phyloP scores from a whole-genome alignment of 768 basidiomycete genomes.

The Leccinum variicolor region DNA sequence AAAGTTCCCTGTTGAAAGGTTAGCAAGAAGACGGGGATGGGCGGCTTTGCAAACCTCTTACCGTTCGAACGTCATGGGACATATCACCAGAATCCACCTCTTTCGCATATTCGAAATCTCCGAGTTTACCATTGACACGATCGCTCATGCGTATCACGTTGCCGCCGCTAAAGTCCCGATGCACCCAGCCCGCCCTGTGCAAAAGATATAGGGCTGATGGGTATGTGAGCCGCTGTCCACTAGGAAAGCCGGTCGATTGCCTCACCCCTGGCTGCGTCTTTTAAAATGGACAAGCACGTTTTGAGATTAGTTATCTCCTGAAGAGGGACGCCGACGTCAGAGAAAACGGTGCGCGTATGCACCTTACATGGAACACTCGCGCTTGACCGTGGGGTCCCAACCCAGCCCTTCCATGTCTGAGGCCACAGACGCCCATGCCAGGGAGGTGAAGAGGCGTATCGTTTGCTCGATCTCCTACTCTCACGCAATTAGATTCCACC shows the following conservation, averaged over 20 bases:
- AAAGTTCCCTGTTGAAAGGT: background rate
- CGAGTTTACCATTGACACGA: constrained; percentile 9
- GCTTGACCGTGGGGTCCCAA: background rate
- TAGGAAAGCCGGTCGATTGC: background rate
- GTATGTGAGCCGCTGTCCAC: background rate
- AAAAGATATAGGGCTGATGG: background rate
- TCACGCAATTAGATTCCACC: no score
- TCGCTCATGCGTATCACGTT: background rate
- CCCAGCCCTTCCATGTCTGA: no score
- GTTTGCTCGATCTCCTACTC: no score
- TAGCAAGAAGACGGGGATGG: background rate
- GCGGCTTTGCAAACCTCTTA: background rate
- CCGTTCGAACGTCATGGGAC: constrained; percentile 5
- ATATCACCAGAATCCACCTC: background rate
- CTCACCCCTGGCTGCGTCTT: background rate
- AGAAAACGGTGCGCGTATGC: background rate
- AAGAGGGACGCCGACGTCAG: background rate
- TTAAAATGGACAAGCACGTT: background rate
- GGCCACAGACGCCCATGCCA: no score
- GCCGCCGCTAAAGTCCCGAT: constrained; percentile 1
- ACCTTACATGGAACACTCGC: background rate
- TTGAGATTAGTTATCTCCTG: background rate
- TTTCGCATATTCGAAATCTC: constrained; percentile 13
- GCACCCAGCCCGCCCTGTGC: constrained; percentile 7
- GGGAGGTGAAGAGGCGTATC: no score